Evolutionary conservation across 1,284 basidiomycete genomes (phyloP), one percentile per base, ranked within the genome.

Genomic region (Melampsora americana): DNA sequence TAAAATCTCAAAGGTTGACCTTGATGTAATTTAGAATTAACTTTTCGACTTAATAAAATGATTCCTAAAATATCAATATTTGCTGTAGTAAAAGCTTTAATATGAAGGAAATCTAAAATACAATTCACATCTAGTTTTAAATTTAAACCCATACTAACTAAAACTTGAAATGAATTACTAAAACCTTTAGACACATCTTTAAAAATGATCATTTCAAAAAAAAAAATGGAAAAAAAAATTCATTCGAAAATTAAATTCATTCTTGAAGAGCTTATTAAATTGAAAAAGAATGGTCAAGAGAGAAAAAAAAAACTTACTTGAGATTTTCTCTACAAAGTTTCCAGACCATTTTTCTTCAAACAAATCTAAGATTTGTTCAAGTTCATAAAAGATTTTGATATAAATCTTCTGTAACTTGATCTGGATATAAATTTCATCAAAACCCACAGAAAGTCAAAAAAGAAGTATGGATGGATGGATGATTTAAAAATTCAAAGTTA

Each of bases 31-130:
- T 56, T 56, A 3, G n/a, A n/a, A 28, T 56, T 56, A 28, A 56
- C 26, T 56, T 56, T 56, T 56, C 53, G 53, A 56, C 53, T 56
- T 6, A 56, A 28, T 56, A 56, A 28, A 28, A 56, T 28, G 26
- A 56, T n/a, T 56, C 53, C 53, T 23, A 56, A n/a, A 12, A 28
- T n/a, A 56, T 56, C 53, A 23, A 56, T 56, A n/a, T 56, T 56
- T 11, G 53, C 53, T 23, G 20, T 28, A 5, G 4, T 56, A 14
- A 56, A 56, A 56, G 26, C 53, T 23, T 56, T n/a, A 1, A 56
- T 23, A 56, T 56, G n/a, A 23, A 56, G 26, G 26, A n/a, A n/a
- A 28, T 56, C 53, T 6, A 56, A 56, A 28, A 56, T 56, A n/a
- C n/a, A n/a, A 28, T 56, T 56, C n/a, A 56, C 53, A 28, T 56